These are phyloP conservation scores for Trypanosoma boissoni DNA, from an alignment of 208 protist species.

Conservation along the genomic window DNA sequence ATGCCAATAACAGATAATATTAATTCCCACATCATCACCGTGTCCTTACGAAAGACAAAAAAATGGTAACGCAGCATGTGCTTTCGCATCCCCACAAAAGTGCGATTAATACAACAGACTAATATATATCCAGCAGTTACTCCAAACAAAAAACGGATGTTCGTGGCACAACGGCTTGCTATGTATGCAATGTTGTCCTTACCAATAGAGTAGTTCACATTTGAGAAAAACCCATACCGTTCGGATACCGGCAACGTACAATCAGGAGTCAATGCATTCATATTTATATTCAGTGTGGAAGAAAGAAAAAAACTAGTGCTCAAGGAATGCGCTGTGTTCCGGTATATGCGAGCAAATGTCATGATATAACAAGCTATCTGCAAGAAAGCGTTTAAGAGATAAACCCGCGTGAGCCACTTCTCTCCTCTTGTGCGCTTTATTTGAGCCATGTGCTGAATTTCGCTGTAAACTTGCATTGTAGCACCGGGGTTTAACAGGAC, in stretches of 20 bases:
- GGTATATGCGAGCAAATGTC: constrained; percentile 47
- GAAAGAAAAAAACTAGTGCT: constrained; percentile 54
- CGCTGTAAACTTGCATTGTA: constrained; percentile 81
- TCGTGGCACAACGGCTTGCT: constrained; percentile 51
- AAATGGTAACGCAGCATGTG: constrained; percentile 83
- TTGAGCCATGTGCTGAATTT: constrained; percentile 78
- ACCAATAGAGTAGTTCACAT: constrained; percentile 44
- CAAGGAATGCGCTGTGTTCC: constrained; percentile 46
- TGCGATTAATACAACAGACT: constrained; percentile 52
- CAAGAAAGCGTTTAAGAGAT: constrained; percentile 48
- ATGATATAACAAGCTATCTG: constrained; percentile 69
- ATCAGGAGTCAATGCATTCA: constrained; percentile 20
- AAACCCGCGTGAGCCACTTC: constrained; percentile 61
- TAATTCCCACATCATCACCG: constrained; percentile 73
- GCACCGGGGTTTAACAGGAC: no score
- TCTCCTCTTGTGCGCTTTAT: constrained; percentile 56
- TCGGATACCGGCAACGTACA: constrained; percentile 41
- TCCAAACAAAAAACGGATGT: constrained; percentile 70
- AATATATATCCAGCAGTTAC: constrained; percentile 42
- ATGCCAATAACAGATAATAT: constrained; percentile 56
- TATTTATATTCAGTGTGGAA: constrained; percentile 36
- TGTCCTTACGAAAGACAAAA: constrained; percentile 80
- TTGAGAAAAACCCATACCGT: constrained; percentile 46
- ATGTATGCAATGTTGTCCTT: constrained; percentile 67
- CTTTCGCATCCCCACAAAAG: constrained; percentile 65